Evolutionary conservation across 2,329 filamentous ascomycete genomes (phyloP).

Genomic region (Aureobasidium sp.): DNA sequence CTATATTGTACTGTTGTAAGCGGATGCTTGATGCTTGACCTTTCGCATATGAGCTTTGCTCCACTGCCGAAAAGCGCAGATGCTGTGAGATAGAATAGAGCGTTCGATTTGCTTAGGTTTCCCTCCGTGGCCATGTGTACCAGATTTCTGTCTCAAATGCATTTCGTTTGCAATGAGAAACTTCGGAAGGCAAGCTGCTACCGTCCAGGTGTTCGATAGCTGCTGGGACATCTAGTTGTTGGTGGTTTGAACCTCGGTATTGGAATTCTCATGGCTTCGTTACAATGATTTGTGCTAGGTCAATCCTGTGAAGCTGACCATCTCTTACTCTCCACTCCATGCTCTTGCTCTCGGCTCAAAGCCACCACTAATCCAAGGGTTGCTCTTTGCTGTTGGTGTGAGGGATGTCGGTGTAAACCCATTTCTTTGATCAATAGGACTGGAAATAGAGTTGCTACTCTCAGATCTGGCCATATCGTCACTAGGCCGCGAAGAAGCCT

Average conservation of each 20-base stretch:
- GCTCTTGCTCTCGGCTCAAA: conserved; percentile 12
- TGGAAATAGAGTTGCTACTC: conserved; percentile 10
- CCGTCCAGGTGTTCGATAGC: background rate
- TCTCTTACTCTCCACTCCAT: conserved; percentile 3
- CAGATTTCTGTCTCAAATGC: too few species aligned
- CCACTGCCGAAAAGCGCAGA: too few species aligned
- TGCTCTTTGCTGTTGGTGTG: conserved; percentile 4
- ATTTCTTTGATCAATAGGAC: conserved; percentile 4
- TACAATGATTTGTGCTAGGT: background rate
- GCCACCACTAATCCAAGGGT: background rate
- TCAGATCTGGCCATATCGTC: conserved; percentile 8
- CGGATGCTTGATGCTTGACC: too few species aligned
- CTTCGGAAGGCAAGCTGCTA: too few species aligned
- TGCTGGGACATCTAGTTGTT: background rate
- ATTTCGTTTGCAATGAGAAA: too few species aligned
- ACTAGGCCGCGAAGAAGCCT: conserved; percentile 6
- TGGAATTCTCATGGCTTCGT: background rate
- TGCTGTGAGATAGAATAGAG: too few species aligned
- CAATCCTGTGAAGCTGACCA: background rate
- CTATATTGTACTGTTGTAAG: too few species aligned
- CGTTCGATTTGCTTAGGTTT: too few species aligned
- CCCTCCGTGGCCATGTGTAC: too few species aligned
- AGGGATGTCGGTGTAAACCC: background rate
- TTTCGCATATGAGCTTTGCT: too few species aligned
- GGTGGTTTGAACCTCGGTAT: background rate